Percentiles rank a stretch among this genome's conserved stretches.
Conservation (phyloP, 208 protist genomes). For the Acanthamoeba castellanii region DNA sequence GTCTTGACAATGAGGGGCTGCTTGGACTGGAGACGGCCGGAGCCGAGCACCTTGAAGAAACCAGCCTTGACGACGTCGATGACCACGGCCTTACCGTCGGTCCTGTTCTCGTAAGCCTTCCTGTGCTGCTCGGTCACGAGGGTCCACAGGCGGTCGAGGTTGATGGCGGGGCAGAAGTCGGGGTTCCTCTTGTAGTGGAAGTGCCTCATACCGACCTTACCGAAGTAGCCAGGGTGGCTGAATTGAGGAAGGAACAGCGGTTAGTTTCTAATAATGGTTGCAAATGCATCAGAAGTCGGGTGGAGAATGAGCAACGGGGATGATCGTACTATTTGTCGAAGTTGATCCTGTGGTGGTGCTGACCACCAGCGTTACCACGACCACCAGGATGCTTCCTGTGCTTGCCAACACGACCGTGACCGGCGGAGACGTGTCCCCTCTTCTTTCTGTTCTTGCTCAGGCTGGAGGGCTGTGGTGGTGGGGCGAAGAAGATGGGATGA, state of each 20-base stretch:
- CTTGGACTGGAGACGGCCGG: slow-evolving; percentile 96
- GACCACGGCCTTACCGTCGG: slow-evolving; percentile 95
- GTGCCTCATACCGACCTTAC: slow-evolving; percentile 99
- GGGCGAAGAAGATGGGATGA: neutral
- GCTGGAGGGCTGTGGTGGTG: slow-evolving; percentile 76
- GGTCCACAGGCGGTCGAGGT: slow-evolving; percentile 99
- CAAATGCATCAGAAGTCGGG: neutral
- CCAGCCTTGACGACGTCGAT: slow-evolving; percentile 97
- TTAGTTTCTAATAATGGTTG: too few relatives aligned
- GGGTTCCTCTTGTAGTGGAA: slow-evolving; percentile 97
- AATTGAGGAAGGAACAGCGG: neutral
- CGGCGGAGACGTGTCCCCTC: slow-evolving; percentile 84
- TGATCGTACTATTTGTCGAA: slow-evolving; percentile 98
- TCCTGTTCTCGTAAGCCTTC: slow-evolving; percentile 89
- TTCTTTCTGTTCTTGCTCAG: slow-evolving; percentile 86
- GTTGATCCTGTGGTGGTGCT: slow-evolving; percentile 99
- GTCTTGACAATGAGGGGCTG: slow-evolving; percentile 99
- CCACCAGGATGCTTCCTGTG: slow-evolving; percentile 99
- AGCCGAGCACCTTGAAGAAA: slow-evolving; percentile 99
- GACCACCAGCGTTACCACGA: slow-evolving; percentile 99
- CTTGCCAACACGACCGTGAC: slow-evolving; percentile 93
- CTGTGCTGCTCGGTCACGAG: slow-evolving; percentile 96
- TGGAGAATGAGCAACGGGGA: neutral
- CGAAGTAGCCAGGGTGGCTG: slow-evolving; percentile 99
- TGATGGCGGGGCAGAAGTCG: slow-evolving; percentile 97